These are phyloP conservation scores for Cercospora canescens DNA, from an alignment of 2,329 filamentous ascomycete genomes.

Conservation along the genomic window DNA sequence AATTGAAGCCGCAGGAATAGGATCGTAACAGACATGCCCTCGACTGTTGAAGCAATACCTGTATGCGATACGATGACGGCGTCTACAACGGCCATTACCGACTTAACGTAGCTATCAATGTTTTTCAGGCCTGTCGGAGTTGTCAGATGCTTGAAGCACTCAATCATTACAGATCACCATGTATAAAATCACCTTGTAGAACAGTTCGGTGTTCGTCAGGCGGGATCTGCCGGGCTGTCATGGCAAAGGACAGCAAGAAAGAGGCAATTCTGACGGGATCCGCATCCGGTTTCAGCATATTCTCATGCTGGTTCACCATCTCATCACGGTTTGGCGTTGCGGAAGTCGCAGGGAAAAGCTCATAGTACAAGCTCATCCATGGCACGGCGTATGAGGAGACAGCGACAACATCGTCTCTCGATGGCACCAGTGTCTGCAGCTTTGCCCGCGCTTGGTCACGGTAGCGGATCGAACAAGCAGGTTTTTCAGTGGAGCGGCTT, in stretches of 20 bases:
- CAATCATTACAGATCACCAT: no score
- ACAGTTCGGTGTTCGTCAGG: not conserved
- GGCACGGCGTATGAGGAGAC: slow-evolving; percentile 26
- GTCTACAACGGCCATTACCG: slow-evolving; percentile 32
- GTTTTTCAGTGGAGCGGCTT: not conserved
- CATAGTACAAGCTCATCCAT: slow-evolving; percentile 32
- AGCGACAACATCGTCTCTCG: slow-evolving; percentile 26
- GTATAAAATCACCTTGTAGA: slow-evolving; percentile 3
- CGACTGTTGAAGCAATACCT: slow-evolving; percentile 34
- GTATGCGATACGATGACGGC: slow-evolving; percentile 34
- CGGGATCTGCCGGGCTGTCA: slow-evolving; percentile 33
- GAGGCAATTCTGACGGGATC: slow-evolving; percentile 32
- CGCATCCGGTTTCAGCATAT: slow-evolving; percentile 23
- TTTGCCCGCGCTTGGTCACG: slow-evolving; percentile 23
- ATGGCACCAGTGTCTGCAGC: slow-evolving; percentile 29
- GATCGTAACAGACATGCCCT: slow-evolving; percentile 36
- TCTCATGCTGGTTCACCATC: slow-evolving; percentile 32
- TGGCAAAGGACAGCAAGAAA: slow-evolving; percentile 33
- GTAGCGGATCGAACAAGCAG: slow-evolving; percentile 17
- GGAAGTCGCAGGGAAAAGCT: slow-evolving; percentile 28
- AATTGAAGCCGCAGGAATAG: slow-evolving; percentile 41
- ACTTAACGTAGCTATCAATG: slow-evolving; percentile 22
- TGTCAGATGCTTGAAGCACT: not conserved
- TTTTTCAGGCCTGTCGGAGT: slow-evolving; percentile 8
- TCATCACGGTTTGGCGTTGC: slow-evolving; percentile 22